Evolutionary conservation across 192 early-diverging fungal genomes (phyloP).

Genomic region (Coemansia sp.): DNA sequence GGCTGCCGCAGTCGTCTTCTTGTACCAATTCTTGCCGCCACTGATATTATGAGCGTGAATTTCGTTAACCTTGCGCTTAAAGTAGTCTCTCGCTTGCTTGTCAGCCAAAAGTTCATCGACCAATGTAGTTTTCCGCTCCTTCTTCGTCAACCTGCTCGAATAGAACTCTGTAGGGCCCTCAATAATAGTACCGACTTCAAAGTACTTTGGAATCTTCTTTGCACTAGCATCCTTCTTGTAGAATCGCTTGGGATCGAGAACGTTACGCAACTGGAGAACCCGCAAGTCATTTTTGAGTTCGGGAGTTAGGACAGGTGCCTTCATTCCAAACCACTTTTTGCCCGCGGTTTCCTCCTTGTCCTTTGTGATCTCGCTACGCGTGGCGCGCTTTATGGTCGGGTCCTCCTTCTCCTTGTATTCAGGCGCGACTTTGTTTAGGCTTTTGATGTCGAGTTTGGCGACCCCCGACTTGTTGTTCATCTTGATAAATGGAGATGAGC

Average conservation of each 20-base stretch:
- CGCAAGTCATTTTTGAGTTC: slow-evolving; percentile 90
- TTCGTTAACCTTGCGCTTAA: slow-evolving; percentile 84
- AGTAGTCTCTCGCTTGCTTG: slow-evolving; percentile 68
- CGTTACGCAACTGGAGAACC: slow-evolving; percentile 79
- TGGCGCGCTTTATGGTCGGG: slow-evolving; percentile 36
- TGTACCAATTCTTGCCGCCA: slow-evolving; percentile 45
- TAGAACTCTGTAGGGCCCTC: slow-evolving; percentile 87
- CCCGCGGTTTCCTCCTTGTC: slow-evolving; percentile 38
- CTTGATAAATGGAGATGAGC: slow-evolving; percentile 4
- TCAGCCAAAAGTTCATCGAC: slow-evolving; percentile 88
- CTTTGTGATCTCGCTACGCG: slow-evolving; percentile 13
- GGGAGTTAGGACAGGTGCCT: slow-evolving; percentile 76
- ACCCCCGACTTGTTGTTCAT: slow-evolving; percentile 26
- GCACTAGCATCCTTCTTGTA: slow-evolving; percentile 76
- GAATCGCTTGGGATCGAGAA: slow-evolving; percentile 88
- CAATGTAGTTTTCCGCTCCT: slow-evolving; percentile 81
- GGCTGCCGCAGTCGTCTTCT: slow-evolving; percentile 1
- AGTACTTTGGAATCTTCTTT: slow-evolving; percentile 78
- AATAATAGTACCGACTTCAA: slow-evolving; percentile 92
- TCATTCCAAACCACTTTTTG: slow-evolving; percentile 87
- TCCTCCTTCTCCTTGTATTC: slow-evolving; percentile 13
- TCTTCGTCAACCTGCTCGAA: slow-evolving; percentile 79
- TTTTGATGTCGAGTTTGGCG: slow-evolving; percentile 22
- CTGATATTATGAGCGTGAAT: slow-evolving; percentile 61
- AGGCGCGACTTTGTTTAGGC: not conserved